phyloP scores from a whole-genome alignment of 108 stramenopile species.

The Pseudonitzschia delicatissima region DNA sequence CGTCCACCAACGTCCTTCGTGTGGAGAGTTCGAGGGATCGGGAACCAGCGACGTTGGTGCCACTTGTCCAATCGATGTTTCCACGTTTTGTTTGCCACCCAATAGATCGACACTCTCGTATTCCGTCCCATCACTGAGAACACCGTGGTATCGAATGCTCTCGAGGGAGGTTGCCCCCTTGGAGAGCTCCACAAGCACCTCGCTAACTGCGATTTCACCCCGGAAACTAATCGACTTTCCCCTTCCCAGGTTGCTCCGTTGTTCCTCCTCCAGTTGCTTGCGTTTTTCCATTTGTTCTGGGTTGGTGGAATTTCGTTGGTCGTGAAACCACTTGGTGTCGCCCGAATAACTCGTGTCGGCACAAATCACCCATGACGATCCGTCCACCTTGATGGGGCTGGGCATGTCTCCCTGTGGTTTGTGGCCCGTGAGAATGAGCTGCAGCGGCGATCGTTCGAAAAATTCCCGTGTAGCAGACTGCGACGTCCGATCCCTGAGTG shows the following conservation, averaged over 20 bases:
- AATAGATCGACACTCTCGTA: conserved; percentile 55
- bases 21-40: conserved; percentile 21
- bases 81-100: background rate
- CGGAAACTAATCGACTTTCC: conserved; percentile 44
- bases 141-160: conserved; percentile 53
- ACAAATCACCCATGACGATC: conserved; percentile 48
- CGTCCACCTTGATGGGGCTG: conserved; percentile 55
- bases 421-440: conserved; percentile 69
- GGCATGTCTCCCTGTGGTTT: conserved; percentile 84
- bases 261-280: background rate
- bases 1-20: conserved; percentile 52
- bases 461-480: conserved; percentile 40
- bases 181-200: conserved; percentile 53
- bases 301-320: conserved; percentile 22
- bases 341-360: conserved; percentile 83
- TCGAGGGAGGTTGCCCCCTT: conserved; percentile 12
- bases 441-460: conserved; percentile 38
- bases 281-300: background rate
- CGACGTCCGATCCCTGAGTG: conserved; percentile 19
- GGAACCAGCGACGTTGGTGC: conserved; percentile 17
- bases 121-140: conserved; percentile 59
- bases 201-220: conserved; percentile 46
- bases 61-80: conserved; percentile 7
- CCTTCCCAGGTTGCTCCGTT: conserved; percentile 38
- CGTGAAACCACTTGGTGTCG: conserved; percentile 51